Base-by-base conservation (phyloP, 805 yeast genomes). In the Saccharomyces paradoxus region DNA sequence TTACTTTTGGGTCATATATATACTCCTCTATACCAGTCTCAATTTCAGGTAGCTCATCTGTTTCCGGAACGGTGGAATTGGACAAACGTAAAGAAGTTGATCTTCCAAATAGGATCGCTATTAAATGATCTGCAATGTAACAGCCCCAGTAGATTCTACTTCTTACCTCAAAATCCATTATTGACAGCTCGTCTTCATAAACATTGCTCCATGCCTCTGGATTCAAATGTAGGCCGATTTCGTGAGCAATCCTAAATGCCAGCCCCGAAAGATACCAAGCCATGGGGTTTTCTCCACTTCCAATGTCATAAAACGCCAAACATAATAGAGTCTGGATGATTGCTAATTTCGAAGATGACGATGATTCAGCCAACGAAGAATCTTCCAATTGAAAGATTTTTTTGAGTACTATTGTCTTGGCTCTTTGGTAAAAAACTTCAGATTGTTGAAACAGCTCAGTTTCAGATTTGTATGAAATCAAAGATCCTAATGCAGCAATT, bases 91-190 rank as follows among this genome's bases (percentile, higher is more conserved):
- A 63, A 2, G 75, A 64, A 1, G 82, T 76, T 0, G 85, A 84
- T 53, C 85, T 67, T 4, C 86, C 86, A 51, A 81, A 70, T 21
- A 81, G 67, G 41, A 81, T 68, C 54, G 83, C 75, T 37, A 81
- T 78, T 59, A 81, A 75, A 62, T 80, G 84, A 63, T 82, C 86
- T 6, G 82, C 82, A 59, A 81, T 68, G 60, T 77, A 82, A 48
- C 81, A 75, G 6, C 86, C 86, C 86, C 86, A 82, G 62, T 78
- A 79, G 17, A 82, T 78, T 56, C 86, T 68, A 56, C 81, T 75
- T 59, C 84, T 71, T 46, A 81, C 81, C 48, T 77, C 79, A 41
- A 76, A 74, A 59, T 80, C 82, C 41, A 79, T 70, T 21, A 73
- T 73, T 27, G 74, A 68, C 47, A 77, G 65, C 50, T 72, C 71